Percentiles rank a stretch among this genome's conserved stretches.
Conservation (phyloP, 1,284 basidiomycete species). For the Cutaneotrichosporon spelunceum region DNA sequence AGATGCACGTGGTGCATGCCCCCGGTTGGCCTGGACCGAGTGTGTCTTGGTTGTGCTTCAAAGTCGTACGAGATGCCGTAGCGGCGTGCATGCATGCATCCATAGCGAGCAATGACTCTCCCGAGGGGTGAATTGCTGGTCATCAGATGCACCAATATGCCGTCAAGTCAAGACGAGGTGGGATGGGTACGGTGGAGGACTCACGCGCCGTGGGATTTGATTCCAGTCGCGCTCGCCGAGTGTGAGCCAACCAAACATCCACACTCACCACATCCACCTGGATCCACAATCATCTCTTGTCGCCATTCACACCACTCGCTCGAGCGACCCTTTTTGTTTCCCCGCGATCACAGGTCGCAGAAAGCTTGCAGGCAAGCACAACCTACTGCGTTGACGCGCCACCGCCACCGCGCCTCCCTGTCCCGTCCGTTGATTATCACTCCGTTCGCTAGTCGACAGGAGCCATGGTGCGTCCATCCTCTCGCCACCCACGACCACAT, state of each 20-base stretch:
- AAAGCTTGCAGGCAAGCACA: conserved; percentile 1
- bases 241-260: neutral
- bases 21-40: neutral
- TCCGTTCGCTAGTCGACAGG: neutral
- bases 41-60: neutral
- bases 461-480: neutral
- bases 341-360: neutral
- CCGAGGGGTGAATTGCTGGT: neutral
- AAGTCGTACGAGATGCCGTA: neutral
- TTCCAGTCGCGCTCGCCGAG: neutral
- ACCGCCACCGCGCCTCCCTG: neutral
- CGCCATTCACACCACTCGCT: neutral
- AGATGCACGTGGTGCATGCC: neutral
- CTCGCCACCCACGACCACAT: neutral
- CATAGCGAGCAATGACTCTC: neutral
- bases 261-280: neutral
- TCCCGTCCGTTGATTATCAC: neutral
- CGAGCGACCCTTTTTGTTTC: neutral
- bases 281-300: neutral
- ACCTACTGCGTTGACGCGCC: neutral
- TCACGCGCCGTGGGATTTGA: neutral
- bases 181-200: neutral
- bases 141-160: neutral
- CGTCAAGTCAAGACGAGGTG: neutral
- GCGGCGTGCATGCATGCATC: neutral